Evolutionary conservation across 1,139 yeast genomes (phyloP).

Genomic region (Debaryomyces singareniensis): DNA sequence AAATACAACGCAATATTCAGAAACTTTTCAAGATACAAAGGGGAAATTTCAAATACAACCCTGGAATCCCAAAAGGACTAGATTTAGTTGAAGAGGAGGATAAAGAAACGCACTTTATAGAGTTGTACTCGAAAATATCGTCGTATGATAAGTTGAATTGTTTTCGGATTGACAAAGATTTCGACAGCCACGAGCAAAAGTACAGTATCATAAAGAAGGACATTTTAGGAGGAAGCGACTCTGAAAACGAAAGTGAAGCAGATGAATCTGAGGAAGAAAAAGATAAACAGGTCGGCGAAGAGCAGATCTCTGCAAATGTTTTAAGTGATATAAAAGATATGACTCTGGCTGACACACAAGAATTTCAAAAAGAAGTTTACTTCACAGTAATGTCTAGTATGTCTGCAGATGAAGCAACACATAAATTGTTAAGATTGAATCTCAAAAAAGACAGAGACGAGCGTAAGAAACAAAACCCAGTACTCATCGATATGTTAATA

Average conservation of each 20-base stretch:
- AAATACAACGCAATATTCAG: conserved; percentile 46
- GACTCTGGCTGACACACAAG: conserved; percentile 59
- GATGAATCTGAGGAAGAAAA: conserved; percentile 12
- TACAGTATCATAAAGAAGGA: conserved; percentile 17
- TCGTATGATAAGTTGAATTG: conserved; percentile 45
- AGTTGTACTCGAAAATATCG: conserved; percentile 39
- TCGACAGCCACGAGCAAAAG: conserved; percentile 42
- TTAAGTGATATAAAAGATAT: conserved; percentile 46
- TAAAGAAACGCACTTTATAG: conserved; percentile 51
- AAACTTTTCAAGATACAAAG: conserved; percentile 47
- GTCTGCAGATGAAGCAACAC: conserved; percentile 91
- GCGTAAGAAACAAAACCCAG: conserved; percentile 15
- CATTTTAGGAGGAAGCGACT: conserved; percentile 14
- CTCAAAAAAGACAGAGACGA: conserved; percentile 29
- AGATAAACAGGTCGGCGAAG: conserved; percentile 11
- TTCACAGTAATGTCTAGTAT: conserved; percentile 86
- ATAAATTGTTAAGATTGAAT: conserved; percentile 58
- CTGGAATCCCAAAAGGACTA: conserved; percentile 35
- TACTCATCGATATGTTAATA: conserved; percentile 68
- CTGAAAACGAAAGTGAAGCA: no score
- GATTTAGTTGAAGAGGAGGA: conserved; percentile 67
- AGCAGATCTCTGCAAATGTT: conserved; percentile 7
- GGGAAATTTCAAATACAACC: conserved; percentile 38
- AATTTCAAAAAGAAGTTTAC: conserved; percentile 69
- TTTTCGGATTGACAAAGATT: conserved; percentile 49